A percentile compares a stretch with the other conserved stretches of the same genome.
Evolutionary conservation across 768 basidiomycete genomes (phyloP).

Genomic region (Pleurotus djamor): DNA sequence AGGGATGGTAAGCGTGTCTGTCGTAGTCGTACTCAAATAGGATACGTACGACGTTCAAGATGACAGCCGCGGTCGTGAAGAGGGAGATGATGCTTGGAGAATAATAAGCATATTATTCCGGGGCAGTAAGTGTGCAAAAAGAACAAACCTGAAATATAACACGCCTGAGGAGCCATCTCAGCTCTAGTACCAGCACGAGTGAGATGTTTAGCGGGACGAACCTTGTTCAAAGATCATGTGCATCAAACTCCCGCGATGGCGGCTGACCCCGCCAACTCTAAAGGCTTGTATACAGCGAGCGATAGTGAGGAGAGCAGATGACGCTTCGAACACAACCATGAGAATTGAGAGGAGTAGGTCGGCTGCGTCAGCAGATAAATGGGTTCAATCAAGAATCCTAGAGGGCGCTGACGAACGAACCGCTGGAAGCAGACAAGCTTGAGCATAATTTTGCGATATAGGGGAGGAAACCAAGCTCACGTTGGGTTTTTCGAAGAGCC

Average conservation of each 20-base stretch:
- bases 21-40: background rate
- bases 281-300: conserved; percentile 19
- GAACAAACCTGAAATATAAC: conserved; percentile 22
- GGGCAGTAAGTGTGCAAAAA: background rate
- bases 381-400: background rate
- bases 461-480: conserved; percentile 10
- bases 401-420: too few relatives aligned
- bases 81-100: conserved; percentile 16
- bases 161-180: conserved; percentile 13
- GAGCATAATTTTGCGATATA: too few relatives aligned
- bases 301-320: conserved; percentile 20
- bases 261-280: conserved; percentile 12
- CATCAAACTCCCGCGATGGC: conserved; percentile 14
- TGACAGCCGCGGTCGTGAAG: conserved; percentile 19
- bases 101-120: background rate
- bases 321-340: conserved; percentile 23
- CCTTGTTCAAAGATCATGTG: conserved; percentile 25
- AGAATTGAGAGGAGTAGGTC: conserved; percentile 23
- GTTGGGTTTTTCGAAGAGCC: conserved; percentile 12
- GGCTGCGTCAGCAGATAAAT: conserved; percentile 8
- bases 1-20: too few relatives aligned
- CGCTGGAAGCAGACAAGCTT: background rate
- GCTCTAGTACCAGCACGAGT: background rate
- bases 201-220: background rate
- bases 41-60: conserved; percentile 19